Base-by-base conservation (phyloP, 75 land plant genomes). In the Picea sitchensis region DNA sequence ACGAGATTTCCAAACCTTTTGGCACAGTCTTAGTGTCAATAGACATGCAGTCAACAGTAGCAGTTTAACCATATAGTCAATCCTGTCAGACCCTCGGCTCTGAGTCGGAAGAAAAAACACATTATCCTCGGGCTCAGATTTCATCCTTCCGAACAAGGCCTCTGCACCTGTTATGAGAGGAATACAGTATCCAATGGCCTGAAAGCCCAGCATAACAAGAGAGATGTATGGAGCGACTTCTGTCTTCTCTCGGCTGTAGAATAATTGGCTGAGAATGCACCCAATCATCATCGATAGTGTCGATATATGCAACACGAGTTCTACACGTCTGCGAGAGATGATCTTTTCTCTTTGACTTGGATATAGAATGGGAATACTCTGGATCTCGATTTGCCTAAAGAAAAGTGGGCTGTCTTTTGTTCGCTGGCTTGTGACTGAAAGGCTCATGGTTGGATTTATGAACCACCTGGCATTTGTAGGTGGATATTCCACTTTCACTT, bases 1-100 rank as follows among this genome's bases (percentile, higher is more conserved):
- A 5, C 92, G 86, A n/a, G 86, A 88, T 80, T 84, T 89, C 94
- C 86, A 88, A 30, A 89, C 94, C 90, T 87, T 91, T 64, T 91
- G 94, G 26, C 57, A 81, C 30, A 93, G 88, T 71, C 91, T 83
- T 6, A 93, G 79, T 34, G 87, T 89, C 41, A 93, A 84, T 15
- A 91, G 78, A 68, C 91, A 88, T 17, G 86, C 83, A 13, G 75
- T 83, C 69, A 93, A 73, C 9, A 90, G 82, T 12, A 91, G 90
- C 62, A 89, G 73, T 79, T 91, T 93, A 47, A 87, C 84, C 23
- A 85, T 30, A 75, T 87, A 91, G 34, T 81, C 89, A 68, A 90
- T 83, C 14, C 78, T 51, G 13, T 80, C 59, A 77, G 76, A 78
- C 84, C 78, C 71, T 65, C 65, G 77, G 32, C 78, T 77, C 58